A percentile compares a stretch with the other conserved stretches of the same genome.
These are phyloP conservation scores for Loxodes magnus DNA, from an alignment of 73 alveolate species.

Conservation along the genomic window DNA sequence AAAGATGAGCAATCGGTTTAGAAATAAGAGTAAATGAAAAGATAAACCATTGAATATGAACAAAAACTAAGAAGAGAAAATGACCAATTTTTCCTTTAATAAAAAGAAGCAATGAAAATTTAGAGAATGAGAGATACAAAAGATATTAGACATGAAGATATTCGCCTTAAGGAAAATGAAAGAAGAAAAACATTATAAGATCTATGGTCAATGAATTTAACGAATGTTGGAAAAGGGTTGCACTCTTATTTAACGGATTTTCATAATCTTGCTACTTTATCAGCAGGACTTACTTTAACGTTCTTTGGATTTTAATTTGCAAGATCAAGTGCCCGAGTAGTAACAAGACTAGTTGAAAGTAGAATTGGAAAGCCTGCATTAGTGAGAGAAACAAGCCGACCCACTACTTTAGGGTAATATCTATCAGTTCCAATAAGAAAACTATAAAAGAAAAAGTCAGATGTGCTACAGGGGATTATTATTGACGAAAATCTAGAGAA, in stretches of 20 bases:
- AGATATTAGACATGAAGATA: conserved; percentile 23
- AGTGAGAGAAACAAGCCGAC: conserved; percentile 66
- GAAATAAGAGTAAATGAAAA: conserved; percentile 34
- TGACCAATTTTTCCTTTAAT: conserved; percentile 15
- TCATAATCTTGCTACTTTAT: conserved; percentile 21
- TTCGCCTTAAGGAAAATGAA: conserved; percentile 32
- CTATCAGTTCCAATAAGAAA: conserved; percentile 6
- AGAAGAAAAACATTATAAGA: conserved; percentile 42
- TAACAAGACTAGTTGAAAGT: conserved; percentile 21
- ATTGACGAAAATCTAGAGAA: conserved; percentile 40
- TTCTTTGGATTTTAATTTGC: conserved; percentile 49
- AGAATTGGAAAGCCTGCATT: conserved; percentile 59
- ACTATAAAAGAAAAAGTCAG: conserved; percentile 7
- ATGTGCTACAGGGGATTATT: conserved; percentile 51
- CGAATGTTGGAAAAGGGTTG: conserved; percentile 24
- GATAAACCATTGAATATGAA: conserved; percentile 54
- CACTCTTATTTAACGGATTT: conserved; percentile 23
- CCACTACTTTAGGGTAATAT: conserved; percentile 17
- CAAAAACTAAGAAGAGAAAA: conserved; percentile 23
- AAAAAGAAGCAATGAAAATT: conserved; percentile 10
- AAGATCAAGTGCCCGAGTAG: conserved; percentile 17
- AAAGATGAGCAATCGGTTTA: conserved; percentile 51
- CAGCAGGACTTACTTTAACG: conserved; percentile 33
- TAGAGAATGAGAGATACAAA: conserved; percentile 12
- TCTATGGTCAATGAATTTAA: conserved; percentile 31